phyloP scores from a whole-genome alignment of 768 basidiomycete genomes.

The Daedaleopsis sinensis region DNA sequence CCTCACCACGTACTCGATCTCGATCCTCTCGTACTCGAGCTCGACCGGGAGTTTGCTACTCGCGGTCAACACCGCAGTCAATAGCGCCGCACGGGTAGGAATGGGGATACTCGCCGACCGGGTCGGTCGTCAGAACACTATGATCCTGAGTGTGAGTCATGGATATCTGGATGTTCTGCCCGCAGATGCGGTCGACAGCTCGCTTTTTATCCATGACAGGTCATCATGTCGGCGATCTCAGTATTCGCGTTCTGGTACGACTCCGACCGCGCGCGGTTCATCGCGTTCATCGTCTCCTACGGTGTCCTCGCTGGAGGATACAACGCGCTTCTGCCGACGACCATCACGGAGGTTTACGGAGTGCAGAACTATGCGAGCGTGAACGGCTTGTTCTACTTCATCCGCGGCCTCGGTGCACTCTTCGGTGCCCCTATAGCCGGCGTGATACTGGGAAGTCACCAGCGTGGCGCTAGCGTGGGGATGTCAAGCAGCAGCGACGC shows the following conservation, averaged over 20 bases:
- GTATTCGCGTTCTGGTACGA: conserved; percentile 47
- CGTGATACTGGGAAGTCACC: conserved; percentile 39
- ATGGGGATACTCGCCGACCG: conserved; percentile 47
- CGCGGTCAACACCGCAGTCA: conserved; percentile 46
- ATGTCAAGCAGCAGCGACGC: background rate
- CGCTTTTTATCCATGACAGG: conserved; percentile 26
- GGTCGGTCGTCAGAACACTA: conserved; percentile 48
- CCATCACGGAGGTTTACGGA: conserved; percentile 47
- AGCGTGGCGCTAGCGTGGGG: conserved; percentile 19
- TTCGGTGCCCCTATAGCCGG: conserved; percentile 47
- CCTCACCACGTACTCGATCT: conserved; percentile 43
- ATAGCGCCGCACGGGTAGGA: conserved; percentile 41
- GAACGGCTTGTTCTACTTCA: conserved; percentile 45
- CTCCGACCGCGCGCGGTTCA: conserved; percentile 40
- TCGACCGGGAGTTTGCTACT: conserved; percentile 42
- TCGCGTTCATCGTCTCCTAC: conserved; percentile 44
- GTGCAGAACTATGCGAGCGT: conserved; percentile 45
- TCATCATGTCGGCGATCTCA: conserved; percentile 41
- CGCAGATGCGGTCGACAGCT: conserved; percentile 1
- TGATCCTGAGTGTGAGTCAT: conserved; percentile 39
- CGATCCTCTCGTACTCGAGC: conserved; percentile 41
- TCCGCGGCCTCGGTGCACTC: conserved; percentile 44
- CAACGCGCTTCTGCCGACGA: conserved; percentile 47
- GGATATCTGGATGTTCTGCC: background rate
- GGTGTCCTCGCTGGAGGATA: conserved; percentile 48